A percentile compares a stretch with the other conserved stretches of the same genome.
phyloP scores from a whole-genome alignment of 495 filamentous ascomycete genomes.

The Penicillium mononematosum region DNA sequence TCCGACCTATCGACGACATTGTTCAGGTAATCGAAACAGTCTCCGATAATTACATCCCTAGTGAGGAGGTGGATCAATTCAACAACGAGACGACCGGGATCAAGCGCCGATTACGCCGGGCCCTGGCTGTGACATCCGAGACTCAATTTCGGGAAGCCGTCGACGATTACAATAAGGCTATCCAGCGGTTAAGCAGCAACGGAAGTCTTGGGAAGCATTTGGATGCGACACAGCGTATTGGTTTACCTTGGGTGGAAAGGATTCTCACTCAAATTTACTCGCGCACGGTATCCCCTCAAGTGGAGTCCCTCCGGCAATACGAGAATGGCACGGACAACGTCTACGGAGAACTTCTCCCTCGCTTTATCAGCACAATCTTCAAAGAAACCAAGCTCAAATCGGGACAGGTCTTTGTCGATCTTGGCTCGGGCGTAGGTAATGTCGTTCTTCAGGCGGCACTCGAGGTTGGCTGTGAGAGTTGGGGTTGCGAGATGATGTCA shows the following conservation, averaged over 20 bases:
- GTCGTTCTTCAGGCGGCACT: constrained; percentile 93
- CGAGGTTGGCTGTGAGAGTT: constrained; percentile 89
- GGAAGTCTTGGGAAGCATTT: constrained; percentile 71
- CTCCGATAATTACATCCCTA: constrained; percentile 68
- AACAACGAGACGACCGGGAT: constrained; percentile 72
- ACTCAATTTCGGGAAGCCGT: constrained; percentile 67
- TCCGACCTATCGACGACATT: constrained; percentile 84
- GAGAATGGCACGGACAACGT: constrained; percentile 86
- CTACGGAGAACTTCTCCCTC: constrained; percentile 87
- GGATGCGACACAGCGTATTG: constrained; percentile 60
- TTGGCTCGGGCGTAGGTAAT: constrained; percentile 94
- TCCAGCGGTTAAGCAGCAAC: constrained; percentile 57
- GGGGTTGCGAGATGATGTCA: constrained; percentile 94
- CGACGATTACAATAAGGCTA: constrained; percentile 69
- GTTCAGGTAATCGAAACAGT: constrained; percentile 73
- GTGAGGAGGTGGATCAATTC: constrained; percentile 61
- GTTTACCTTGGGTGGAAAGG: constrained; percentile 68
- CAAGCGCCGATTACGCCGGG: constrained; percentile 67
- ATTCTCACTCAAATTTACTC: constrained; percentile 88
- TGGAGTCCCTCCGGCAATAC: constrained; percentile 77
- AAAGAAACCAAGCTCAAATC: constrained; percentile 74
- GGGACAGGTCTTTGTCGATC: constrained; percentile 83
- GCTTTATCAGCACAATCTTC: constrained; percentile 78
- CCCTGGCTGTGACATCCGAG: constrained; percentile 61
- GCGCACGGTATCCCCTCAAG: constrained; percentile 85